Evolutionary conservation across 2,329 filamentous ascomycete genomes (phyloP).

Genomic region (Penicillium crustosum): DNA sequence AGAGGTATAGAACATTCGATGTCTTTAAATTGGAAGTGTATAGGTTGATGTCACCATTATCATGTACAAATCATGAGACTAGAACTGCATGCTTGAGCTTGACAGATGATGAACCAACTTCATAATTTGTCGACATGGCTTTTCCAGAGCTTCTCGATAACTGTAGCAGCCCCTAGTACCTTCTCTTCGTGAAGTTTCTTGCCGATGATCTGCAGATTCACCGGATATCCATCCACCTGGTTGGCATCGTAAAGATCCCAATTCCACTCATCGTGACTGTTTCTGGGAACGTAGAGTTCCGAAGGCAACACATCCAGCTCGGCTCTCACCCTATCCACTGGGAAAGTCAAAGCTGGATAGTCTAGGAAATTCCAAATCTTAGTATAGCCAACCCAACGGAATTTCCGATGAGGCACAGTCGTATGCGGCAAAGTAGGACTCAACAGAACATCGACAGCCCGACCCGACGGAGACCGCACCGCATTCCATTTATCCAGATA

Average conservation of each 20-base stretch:
- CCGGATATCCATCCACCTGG: constrained; percentile 47
- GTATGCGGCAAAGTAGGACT: constrained; percentile 62
- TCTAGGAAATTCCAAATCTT: constrained; percentile 64
- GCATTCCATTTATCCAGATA: constrained; percentile 62
- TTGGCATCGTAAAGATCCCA: constrained; percentile 49
- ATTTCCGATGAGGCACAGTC: constrained; percentile 47
- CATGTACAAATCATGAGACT: no score
- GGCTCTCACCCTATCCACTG: constrained; percentile 51
- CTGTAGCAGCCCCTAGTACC: constrained; percentile 47
- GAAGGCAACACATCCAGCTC: constrained; percentile 41
- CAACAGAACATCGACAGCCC: constrained; percentile 56
- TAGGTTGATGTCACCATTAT: no score
- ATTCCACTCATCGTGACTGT: constrained; percentile 55
- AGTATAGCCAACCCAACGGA: constrained; percentile 58
- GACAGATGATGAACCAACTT: neutral
- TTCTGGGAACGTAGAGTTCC: constrained; percentile 48
- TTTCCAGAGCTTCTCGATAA: constrained; percentile 31
- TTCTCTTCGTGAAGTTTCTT: constrained; percentile 57
- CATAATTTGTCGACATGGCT: neutral
- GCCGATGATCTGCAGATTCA: constrained; percentile 56
- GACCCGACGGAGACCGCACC: constrained; percentile 47
- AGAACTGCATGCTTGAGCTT: no score
- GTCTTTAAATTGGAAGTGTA: no score
- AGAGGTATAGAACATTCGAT: no score
- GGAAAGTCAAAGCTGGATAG: constrained; percentile 59